Percentiles rank a stretch among this genome's conserved stretches.
Conservation (phyloP, 2,329 filamentous ascomycete species). For the Aureobasidium sp. region DNA sequence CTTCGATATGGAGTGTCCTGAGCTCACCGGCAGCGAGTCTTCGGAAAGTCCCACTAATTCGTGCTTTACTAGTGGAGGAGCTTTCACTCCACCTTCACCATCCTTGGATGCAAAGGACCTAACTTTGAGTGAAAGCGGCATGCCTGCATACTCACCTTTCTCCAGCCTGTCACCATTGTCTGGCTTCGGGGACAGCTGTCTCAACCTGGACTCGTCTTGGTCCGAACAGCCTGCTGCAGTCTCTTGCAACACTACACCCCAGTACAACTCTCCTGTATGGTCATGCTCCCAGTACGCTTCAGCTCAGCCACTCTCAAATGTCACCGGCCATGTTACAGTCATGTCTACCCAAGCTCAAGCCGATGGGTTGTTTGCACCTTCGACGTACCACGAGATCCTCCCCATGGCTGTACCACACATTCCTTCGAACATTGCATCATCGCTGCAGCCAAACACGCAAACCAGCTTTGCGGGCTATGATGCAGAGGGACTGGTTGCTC, state of each 20-base stretch:
- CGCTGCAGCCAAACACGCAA: background rate
- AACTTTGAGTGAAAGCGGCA: background rate
- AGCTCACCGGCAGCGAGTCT: slow-evolving; percentile 7
- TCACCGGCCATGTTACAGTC: background rate
- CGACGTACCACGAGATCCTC: background rate
- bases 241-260: background rate
- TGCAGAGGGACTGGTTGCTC: slow-evolving; percentile 8
- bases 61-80: background rate
- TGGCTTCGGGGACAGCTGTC: background rate
- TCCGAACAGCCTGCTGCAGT: background rate
- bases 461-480: background rate
- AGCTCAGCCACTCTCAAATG: background rate
- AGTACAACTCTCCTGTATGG: background rate
- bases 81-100: background rate
- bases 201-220: background rate
- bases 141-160: background rate
- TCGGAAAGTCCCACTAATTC: background rate
- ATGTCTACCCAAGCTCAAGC: background rate
- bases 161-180: background rate
- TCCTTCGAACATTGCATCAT: background rate
- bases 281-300: background rate
- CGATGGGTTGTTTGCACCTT: background rate
- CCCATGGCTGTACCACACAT: background rate
- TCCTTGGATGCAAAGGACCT: background rate
- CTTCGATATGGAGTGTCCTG: slow-evolving; percentile 12